Evolutionary conservation across 495 filamentous ascomycete species (phyloP).

Genomic region (Diplogelasinospora grovesii): DNA sequence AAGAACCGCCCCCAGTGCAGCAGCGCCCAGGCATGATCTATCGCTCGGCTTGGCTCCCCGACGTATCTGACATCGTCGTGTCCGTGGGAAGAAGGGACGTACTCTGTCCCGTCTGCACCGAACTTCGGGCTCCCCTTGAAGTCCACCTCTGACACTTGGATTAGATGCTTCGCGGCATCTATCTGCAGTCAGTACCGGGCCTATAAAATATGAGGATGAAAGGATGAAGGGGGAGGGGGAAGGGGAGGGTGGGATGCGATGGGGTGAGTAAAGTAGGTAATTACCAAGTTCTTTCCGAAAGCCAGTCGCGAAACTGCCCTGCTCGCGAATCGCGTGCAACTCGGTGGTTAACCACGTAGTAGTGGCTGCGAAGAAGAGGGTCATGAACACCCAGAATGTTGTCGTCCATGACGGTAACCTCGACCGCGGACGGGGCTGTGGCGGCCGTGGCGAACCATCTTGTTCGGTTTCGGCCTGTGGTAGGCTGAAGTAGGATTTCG

Average conservation of each 20-base stretch:
- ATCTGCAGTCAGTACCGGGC: background rate
- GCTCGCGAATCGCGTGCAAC: background rate
- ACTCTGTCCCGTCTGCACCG: background rate
- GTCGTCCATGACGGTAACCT: background rate
- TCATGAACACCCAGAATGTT: slow-evolving; percentile 1
- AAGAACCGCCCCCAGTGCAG: slow-evolving; percentile 8
- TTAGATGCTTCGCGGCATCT: slow-evolving; percentile 3
- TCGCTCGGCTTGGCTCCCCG: slow-evolving; percentile 1
- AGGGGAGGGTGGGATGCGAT: no score
- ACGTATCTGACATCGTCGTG: background rate
- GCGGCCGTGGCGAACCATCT: background rate
- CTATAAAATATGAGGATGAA: no score
- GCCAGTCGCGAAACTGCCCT: background rate
- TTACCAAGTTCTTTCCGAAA: slow-evolving; percentile 3
- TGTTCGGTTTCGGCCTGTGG: slow-evolving; percentile 2
- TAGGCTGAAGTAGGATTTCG: slow-evolving; percentile 1
- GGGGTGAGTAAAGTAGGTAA: no score
- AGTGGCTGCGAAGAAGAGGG: slow-evolving; percentile 4
- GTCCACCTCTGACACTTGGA: background rate
- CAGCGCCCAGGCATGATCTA: slow-evolving; percentile 7
- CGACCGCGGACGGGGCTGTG: background rate
- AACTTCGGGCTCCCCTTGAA: slow-evolving; percentile 3
- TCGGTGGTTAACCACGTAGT: slow-evolving; percentile 4
- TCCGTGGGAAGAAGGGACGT: background rate
- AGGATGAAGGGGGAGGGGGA: no score